Percentiles rank a stretch among this genome's conserved stretches.
phyloP scores from a whole-genome alignment of 2,329 filamentous ascomycete genomes.

The Nannizziopsis arthrosporioides region DNA sequence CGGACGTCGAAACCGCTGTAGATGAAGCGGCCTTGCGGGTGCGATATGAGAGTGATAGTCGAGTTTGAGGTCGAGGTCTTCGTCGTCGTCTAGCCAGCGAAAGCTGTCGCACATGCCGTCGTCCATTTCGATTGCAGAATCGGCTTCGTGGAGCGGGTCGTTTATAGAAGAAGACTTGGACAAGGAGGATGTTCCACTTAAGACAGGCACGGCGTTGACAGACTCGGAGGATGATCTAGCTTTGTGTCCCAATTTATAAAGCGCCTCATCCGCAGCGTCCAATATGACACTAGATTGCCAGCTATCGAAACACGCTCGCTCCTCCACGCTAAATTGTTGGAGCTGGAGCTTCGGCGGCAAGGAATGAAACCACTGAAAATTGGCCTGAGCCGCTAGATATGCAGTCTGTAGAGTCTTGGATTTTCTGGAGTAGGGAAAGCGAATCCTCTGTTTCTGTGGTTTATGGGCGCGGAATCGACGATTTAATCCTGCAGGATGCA shows the following conservation, averaged over 20 bases:
- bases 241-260: conserved; percentile 39
- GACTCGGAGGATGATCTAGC: conserved; percentile 23
- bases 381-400: conserved; percentile 39
- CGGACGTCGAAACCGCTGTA: conserved; percentile 24
- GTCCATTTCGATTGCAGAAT: conserved; percentile 32
- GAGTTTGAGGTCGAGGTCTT: conserved; percentile 55
- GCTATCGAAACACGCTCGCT: conserved; percentile 48
- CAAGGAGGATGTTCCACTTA: conserved; percentile 16
- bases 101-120: conserved; percentile 56
- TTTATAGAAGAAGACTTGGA: conserved; percentile 14
- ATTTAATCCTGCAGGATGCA: conserved; percentile 6
- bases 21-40: conserved; percentile 28
- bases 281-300: conserved; percentile 44
- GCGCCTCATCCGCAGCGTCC: conserved; percentile 48
- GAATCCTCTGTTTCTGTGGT: conserved; percentile 7
- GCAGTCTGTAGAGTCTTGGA: conserved; percentile 14
- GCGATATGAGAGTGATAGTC: conserved; percentile 56
- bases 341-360: conserved; percentile 62
- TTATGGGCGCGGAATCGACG: conserved; percentile 1
- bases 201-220: conserved; percentile 13
- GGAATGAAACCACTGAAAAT: conserved; percentile 56
- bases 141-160: conserved; percentile 17
- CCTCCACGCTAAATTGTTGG: conserved; percentile 58
- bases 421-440: conserved; percentile 7
- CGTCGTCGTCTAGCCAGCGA: conserved; percentile 59